A percentile compares a stretch with the other conserved stretches of the same genome.
These are phyloP conservation scores for Gaertneriomyces sp. DNA, from an alignment of 192 early-diverging fungal genomes.

Conservation along the genomic window DNA sequence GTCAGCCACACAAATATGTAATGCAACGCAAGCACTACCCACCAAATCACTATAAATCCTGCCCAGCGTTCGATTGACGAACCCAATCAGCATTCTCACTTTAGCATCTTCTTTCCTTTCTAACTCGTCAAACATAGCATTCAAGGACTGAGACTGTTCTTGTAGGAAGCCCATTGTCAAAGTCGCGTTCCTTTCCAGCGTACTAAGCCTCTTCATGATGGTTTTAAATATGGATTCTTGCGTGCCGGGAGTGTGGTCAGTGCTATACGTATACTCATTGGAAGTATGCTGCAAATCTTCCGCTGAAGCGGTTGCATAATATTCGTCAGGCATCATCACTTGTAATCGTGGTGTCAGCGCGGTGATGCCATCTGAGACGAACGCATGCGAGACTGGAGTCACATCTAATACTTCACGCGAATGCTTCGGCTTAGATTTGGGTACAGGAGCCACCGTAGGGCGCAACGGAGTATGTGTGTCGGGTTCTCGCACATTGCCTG, in stretches of 20 bases:
- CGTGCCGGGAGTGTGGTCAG: constrained; percentile 34
- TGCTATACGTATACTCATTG: constrained; percentile 5
- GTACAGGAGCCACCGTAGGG: neutral
- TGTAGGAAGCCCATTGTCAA: constrained; percentile 42
- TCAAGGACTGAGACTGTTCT: constrained; percentile 40
- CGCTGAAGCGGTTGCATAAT: constrained; percentile 14
- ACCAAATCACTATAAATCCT: constrained; percentile 40
- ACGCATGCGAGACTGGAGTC: constrained; percentile 1
- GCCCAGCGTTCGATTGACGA: constrained; percentile 34
- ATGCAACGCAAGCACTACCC: neutral
- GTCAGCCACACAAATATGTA: neutral
- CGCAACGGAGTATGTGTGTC: neutral
- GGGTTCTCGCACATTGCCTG: neutral
- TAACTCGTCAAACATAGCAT: constrained; percentile 34
- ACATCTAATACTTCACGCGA: neutral
- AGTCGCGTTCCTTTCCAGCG: constrained; percentile 78
- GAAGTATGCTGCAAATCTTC: constrained; percentile 20
- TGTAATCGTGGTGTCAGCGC: neutral
- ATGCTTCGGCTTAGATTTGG: neutral
- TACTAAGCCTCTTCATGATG: constrained; percentile 77
- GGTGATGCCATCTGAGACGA: neutral
- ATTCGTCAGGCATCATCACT: neutral
- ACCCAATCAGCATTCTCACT: constrained; percentile 25
- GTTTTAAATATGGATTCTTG: constrained; percentile 89
- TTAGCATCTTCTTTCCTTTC: constrained; percentile 25